These are phyloP conservation scores for Keqinozyma sinolaborantium DNA, from an alignment of 1,139 yeast genomes.

Conservation along the genomic window DNA sequence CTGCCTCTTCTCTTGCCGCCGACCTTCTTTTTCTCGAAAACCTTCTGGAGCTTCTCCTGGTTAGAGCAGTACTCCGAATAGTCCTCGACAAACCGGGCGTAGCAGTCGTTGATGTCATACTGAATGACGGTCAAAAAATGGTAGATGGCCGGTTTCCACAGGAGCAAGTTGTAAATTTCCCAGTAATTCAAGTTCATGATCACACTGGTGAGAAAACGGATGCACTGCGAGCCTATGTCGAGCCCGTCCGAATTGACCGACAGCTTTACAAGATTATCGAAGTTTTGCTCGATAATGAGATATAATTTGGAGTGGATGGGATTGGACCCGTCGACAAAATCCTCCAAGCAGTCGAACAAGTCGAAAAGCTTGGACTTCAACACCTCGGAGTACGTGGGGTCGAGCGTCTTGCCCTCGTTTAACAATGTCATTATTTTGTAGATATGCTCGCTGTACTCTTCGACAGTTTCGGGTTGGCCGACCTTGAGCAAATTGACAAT, in stretches of 20 bases:
- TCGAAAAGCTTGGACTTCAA: slow-evolving; percentile 22
- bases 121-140: slow-evolving; percentile 37
- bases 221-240: slow-evolving; percentile 31
- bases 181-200: slow-evolving; percentile 42
- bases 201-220: slow-evolving; percentile 37
- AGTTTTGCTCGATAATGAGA: slow-evolving; percentile 34
- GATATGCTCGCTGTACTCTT: slow-evolving; percentile 39
- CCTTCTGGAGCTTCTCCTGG: slow-evolving; percentile 8
- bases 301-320: slow-evolving; percentile 33
- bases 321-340: slow-evolving; percentile 16
- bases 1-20: slow-evolving; percentile 11
- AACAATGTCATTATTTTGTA: slow-evolving; percentile 27
- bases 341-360: slow-evolving; percentile 23
- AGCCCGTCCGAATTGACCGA: slow-evolving; percentile 29
- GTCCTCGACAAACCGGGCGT: slow-evolving; percentile 31
- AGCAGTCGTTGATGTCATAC: slow-evolving; percentile 40
- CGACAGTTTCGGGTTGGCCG: slow-evolving; percentile 27
- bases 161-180: slow-evolving; percentile 42
- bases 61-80: slow-evolving; percentile 26
- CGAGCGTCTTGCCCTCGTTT: slow-evolving; percentile 15
- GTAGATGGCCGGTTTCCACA: slow-evolving; percentile 44
- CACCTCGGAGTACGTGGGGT: slow-evolving; percentile 8
- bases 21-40: slow-evolving; percentile 11
- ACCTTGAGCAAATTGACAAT: slow-evolving; percentile 23
- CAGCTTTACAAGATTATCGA: slow-evolving; percentile 35